Base-by-base conservation (phyloP, 768 basidiomycete species). In the Amanita rubescens region DNA sequence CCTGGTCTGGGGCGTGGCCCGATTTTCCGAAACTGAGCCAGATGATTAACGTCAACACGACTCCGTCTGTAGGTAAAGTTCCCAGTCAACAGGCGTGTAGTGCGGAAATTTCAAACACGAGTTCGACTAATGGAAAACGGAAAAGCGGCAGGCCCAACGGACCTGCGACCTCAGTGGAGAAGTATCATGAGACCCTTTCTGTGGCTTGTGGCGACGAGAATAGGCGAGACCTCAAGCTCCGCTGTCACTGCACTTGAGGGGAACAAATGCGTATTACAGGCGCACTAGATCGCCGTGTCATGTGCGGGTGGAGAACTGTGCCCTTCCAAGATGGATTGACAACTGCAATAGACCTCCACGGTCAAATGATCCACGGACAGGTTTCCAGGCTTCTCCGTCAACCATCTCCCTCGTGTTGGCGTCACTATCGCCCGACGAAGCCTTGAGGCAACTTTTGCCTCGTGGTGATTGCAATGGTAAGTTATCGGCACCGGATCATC, bases 1-100 rank as follows among this genome's bases (percentile, higher is more conserved):
- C 34, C 52, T 19, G 42, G 33, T 46, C 43, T 45, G 32, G 20
- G n/a, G 41, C 51, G 27, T 34, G 52, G 27, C 37, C 52, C 52
- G 44, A 53, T 20, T 53, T 15, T 44, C 44, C 52, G 42, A 53
- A 43, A 45, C 9, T 6, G 17, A 33, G 14, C 24, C 30, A 30
- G 50, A n/a, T 25, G 15, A 24, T 15, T 15, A 38, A 33, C 45
- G 45, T 25, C 37, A 9, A 45, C 27, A 45, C 44, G 44, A 30
- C 25, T 25, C 17, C 14, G 44, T 24, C 25, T 24, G 43, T n/a
- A 27, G 22, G 34, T 50, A 50, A 42, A 51, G 3, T 51, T 51
- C 41, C 24, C 37, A 49, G 22, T 38, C 34, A 5, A 37, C 10
- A 25, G 33, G 48, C 17, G 25, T 35, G 25, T 41, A 30, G 25